Conservation (phyloP, 352 stramenopile species). For the Saprolegnia diclina region DNA sequence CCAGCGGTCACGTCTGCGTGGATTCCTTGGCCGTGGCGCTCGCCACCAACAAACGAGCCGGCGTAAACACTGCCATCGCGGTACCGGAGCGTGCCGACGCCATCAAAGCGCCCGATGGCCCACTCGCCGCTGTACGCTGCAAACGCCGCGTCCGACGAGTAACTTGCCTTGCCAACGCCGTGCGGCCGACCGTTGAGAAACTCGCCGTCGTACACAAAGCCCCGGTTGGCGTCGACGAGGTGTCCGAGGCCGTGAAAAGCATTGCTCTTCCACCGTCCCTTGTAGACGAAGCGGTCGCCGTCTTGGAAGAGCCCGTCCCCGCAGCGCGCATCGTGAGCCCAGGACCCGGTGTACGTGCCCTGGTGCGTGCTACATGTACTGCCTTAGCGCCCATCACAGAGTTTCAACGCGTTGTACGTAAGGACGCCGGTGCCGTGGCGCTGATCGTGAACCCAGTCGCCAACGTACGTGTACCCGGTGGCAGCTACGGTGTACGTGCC, state of each 20-base stretch:
- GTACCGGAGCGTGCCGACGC: slow-evolving; percentile 78
- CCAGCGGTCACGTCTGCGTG: slow-evolving; percentile 32
- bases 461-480: slow-evolving; percentile 75
- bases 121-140: slow-evolving; percentile 46
- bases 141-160: background rate
- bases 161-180: slow-evolving; percentile 46
- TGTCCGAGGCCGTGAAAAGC: slow-evolving; percentile 58
- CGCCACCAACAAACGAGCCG: slow-evolving; percentile 64
- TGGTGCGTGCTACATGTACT: slow-evolving; percentile 13
- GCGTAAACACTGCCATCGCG: slow-evolving; percentile 86
- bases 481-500: slow-evolving; percentile 68
- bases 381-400: too few relatives aligned
- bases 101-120: slow-evolving; percentile 50
- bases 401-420: slow-evolving; percentile 41
- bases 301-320: slow-evolving; percentile 67
- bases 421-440: slow-evolving; percentile 69
- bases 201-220: slow-evolving; percentile 62
- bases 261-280: slow-evolving; percentile 56
- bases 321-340: slow-evolving; percentile 58
- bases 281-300: slow-evolving; percentile 67
- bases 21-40: slow-evolving; percentile 74
- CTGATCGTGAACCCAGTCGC: slow-evolving; percentile 54
- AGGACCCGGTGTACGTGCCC: slow-evolving; percentile 66
- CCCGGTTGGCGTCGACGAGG: slow-evolving; percentile 52
- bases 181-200: slow-evolving; percentile 48